Base-by-base conservation (phyloP, 441 rosid species). In the Adansonia rubrostipa region DNA sequence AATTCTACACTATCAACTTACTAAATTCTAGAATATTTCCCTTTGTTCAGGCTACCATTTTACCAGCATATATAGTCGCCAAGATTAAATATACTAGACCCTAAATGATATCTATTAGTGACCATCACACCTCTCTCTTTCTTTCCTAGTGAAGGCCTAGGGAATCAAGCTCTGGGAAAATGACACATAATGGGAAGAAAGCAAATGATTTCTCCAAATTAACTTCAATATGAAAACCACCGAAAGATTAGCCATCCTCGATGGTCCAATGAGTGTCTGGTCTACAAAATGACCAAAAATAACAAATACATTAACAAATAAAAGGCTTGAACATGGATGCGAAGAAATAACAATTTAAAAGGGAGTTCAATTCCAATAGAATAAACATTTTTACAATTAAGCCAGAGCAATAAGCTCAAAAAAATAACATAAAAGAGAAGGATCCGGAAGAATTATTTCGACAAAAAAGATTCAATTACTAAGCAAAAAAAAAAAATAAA, bases 361-460 rank as follows among this genome's bases (percentile, higher is more conserved):
- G 51, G 74, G 76, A 11, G 36, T 72, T 72, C n/a, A 72, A 17
- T 51, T 72, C 10, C 75, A 54, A 72, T 57, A 57, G 76, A 73
- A 57, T 73, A 40, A 19, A 73, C 36, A 73, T 42, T 17, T 45
- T 57, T 58, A 73, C 53, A 73, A 19, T 13, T 73, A 11, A 40
- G 40, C 65, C n/a, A 40, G 11, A 11, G 50, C 53, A 17, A 42
- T 19, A 13, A 65, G 62, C 0, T 42, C 8, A 15, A 57, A 57
- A 73, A 73, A 54, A 17, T 33, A 33, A 56, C 40, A 10, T 17
- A 69, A 11, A 47, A 19, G 42, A 69, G 47, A 63, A 14, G 19
- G 58, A 69, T 50, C 56, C 10, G 0, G 17, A 54, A 7, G 17
- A 69, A 48, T 48, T 22, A 51, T 22, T 69, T 69, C 1, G 5